Conservation (phyloP, 1,139 yeast species). For the Debaryomyces sp. region DNA sequence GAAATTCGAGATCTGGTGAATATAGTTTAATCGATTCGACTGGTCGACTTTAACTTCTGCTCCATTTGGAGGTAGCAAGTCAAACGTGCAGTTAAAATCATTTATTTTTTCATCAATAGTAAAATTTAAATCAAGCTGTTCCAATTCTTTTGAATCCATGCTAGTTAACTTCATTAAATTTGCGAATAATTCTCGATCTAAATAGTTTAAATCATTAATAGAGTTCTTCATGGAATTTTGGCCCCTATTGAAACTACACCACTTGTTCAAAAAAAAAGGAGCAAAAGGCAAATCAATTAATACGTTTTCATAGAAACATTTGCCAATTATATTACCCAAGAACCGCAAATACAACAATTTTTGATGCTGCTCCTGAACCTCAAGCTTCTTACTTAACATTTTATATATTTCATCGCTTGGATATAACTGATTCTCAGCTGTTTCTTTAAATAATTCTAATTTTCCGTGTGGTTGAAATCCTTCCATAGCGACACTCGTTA, state of each 20-base stretch:
- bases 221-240: conserved; percentile 47
- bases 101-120: conserved; percentile 54
- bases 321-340: conserved; percentile 83
- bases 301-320: conserved; percentile 84
- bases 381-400: conserved; percentile 25
- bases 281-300: conserved; percentile 85
- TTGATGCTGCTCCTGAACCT: conserved; percentile 28
- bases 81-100: conserved; percentile 45
- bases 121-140: conserved; percentile 64
- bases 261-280: conserved; percentile 78
- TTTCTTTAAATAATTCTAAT: conserved; percentile 49
- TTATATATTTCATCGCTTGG: conserved; percentile 68
- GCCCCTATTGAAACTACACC: conserved; percentile 42
- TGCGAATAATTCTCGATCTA: conserved; percentile 69
- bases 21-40: conserved; percentile 70
- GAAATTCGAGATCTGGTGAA: conserved; percentile 78
- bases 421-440: conserved; percentile 61
- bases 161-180: conserved; percentile 65
- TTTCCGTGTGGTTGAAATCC: conserved; percentile 55
- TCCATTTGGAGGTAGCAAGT: conserved; percentile 63
- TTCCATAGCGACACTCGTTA: conserved; percentile 71
- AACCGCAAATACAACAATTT: conserved; percentile 54
- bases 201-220: conserved; percentile 74
- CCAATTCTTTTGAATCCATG: conserved; percentile 60
- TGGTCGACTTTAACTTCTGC: conserved; percentile 54